Conservation (phyloP, 371 early-diverging fungal genomes). For the Mortierella sp. region DNA sequence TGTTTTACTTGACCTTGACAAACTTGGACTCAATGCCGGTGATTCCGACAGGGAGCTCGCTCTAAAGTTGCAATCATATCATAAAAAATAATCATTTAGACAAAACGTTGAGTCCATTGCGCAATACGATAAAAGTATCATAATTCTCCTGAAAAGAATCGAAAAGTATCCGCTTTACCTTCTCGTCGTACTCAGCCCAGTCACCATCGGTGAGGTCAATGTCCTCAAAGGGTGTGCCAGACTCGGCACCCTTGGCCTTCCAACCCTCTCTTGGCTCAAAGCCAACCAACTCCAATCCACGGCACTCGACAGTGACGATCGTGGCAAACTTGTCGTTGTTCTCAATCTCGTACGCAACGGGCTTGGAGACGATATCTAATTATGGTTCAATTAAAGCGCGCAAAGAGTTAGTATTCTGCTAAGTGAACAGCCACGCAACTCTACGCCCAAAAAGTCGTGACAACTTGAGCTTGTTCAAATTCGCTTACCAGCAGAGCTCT, state of each 20-base stretch:
- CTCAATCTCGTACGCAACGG: constrained; percentile 73
- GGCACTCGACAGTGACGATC: constrained; percentile 83
- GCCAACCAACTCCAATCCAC: constrained; percentile 88
- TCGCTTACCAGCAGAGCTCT: constrained; percentile 76
- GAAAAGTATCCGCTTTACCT: constrained; percentile 56
- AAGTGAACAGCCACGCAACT: too few relatives aligned
- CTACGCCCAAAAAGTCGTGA: too few relatives aligned
- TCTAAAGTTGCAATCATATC: constrained; percentile 46
- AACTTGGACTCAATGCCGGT: constrained; percentile 60
- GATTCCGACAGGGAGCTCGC: constrained; percentile 63
- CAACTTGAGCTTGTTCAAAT: not conserved
- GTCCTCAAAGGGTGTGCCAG: constrained; percentile 79
- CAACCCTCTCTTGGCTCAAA: constrained; percentile 84
- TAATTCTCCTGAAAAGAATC: not conserved
- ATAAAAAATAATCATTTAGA: too few relatives aligned
- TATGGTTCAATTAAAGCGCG: not conserved
- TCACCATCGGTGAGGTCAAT: constrained; percentile 87
- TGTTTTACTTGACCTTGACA: constrained; percentile 62
- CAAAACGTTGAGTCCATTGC: too few relatives aligned
- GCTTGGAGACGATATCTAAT: constrained; percentile 73
- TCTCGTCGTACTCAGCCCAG: constrained; percentile 94
- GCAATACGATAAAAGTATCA: not conserved
- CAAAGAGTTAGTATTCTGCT: too few relatives aligned
- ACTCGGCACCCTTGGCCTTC: constrained; percentile 80
- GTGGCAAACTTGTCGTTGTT: constrained; percentile 73